Evolutionary conservation across 495 filamentous ascomycete species (phyloP).

Genomic region (Hyaloscypha variabilis): DNA sequence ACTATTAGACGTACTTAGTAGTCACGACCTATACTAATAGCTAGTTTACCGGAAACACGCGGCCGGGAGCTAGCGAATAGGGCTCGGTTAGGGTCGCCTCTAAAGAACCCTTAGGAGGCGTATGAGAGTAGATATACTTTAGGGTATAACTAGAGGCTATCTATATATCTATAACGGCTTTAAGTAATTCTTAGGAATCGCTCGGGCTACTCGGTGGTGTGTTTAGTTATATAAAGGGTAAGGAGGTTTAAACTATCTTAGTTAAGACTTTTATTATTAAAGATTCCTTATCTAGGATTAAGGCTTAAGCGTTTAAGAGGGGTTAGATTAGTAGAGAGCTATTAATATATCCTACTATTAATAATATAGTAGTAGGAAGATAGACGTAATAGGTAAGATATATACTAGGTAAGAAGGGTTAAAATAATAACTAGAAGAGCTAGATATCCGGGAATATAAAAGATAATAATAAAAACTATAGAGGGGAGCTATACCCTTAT

Average conservation of each 20-base stretch:
- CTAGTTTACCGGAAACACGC: background rate
- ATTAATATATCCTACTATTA: constrained; percentile 15
- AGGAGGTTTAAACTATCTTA: background rate
- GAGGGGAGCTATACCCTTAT: background rate
- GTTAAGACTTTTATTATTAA: background rate
- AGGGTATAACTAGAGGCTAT: constrained; percentile 13
- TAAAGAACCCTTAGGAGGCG: constrained; percentile 2
- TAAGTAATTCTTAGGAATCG: constrained; percentile 15
- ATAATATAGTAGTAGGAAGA: constrained; percentile 3
- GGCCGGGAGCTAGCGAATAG: background rate
- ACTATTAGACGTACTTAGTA: background rate
- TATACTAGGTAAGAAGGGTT: too few relatives aligned
- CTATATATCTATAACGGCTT: constrained; percentile 17
- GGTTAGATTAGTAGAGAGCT: constrained; percentile 19
- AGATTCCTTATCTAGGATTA: background rate
- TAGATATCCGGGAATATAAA: too few relatives aligned
- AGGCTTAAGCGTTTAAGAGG: constrained; percentile 24
- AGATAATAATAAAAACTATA: background rate
- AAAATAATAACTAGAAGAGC: too few relatives aligned
- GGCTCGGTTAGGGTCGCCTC: background rate
- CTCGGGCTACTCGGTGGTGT: background rate
- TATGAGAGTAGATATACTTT: constrained; percentile 17
- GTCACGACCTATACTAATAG: background rate
- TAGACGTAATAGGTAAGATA: background rate
- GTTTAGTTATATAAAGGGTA: background rate